Evolutionary conservation across 2,329 filamentous ascomycete species (phyloP), one percentile per base, ranked within the genome.

Genomic region (Neonectria neomacrospora): DNA sequence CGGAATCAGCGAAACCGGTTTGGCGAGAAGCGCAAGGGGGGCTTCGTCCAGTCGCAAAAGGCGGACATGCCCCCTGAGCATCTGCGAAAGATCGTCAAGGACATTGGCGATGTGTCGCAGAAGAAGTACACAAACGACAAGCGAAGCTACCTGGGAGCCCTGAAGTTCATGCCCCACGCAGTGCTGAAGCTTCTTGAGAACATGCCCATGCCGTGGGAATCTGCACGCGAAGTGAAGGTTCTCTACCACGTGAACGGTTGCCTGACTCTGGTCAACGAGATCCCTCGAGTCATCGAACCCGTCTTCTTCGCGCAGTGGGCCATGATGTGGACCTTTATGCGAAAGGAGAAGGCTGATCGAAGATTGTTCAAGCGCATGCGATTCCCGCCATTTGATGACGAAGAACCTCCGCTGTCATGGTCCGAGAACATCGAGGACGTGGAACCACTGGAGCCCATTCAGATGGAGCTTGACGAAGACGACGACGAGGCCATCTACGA

Each of bases 191-290:
- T 99, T 23, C 80, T 99, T 60, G 96, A 99, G 82, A 99, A 99
- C 74, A 99, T 99, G 96, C 96, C 96, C 4, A 99, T 99, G 96
- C 96, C 96, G 0, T 99, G 96, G 96, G 96, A 99, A 81, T 96
- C 94, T 61, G 90, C 93, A 26, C 89, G 94, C 67, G 96, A 99
- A 75, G 96, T 99, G 66, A 98, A 98, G 81, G 96, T 99, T 28
- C 85, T 99, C 12, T 99, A 99, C 78, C 96, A 99, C 76, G 94
- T 98, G 73, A 99, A 99, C 75, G 96, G 96, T 30, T 99, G 96
- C 75, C 80, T 99, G 80, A 99, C 96, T 2, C 82, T 99, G 59
- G 96, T 99, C 74, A 99, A 99, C 78, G 96, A 99, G 82, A 93
- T 91, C 7, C 96, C 96, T 14, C 88, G 96, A 73, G 96, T 99